Conservation (phyloP, 768 basidiomycete genomes). For the Suillus luteus region DNA sequence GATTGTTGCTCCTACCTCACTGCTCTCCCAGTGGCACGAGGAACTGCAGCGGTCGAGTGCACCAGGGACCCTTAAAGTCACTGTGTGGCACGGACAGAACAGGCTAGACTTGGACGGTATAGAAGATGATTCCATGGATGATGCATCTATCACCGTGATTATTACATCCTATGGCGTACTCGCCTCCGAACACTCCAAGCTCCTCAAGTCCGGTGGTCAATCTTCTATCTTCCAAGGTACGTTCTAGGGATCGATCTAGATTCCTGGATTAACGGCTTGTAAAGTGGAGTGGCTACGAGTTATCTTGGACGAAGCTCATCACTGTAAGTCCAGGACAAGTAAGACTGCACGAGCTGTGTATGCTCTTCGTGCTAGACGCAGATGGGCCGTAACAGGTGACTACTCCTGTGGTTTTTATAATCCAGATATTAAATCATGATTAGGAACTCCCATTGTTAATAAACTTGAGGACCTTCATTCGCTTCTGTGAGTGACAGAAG, state of each 20-base stretch:
- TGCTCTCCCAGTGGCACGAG: slow-evolving; percentile 91
- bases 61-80: slow-evolving; percentile 61
- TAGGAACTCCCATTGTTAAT: slow-evolving; percentile 94
- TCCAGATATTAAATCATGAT: neutral
- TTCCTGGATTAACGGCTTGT: slow-evolving; percentile 14
- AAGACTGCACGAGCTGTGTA: slow-evolving; percentile 89
- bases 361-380: slow-evolving; percentile 71
- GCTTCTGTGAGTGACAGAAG: slow-evolving; percentile 50
- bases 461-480: slow-evolving; percentile 90
- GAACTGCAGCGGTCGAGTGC: slow-evolving; percentile 87
- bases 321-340: slow-evolving; percentile 87
- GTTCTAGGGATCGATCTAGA: slow-evolving; percentile 19
- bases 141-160: slow-evolving; percentile 68
- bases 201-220: slow-evolving; percentile 50
- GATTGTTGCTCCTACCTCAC: slow-evolving; percentile 89
- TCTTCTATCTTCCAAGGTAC: slow-evolving; percentile 75
- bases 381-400: slow-evolving; percentile 89
- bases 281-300: slow-evolving; percentile 81
- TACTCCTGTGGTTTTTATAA: neutral
- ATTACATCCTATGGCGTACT: slow-evolving; percentile 92
- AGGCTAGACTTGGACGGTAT: slow-evolving; percentile 69
- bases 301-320: slow-evolving; percentile 92
- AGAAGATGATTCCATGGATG: slow-evolving; percentile 53
- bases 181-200: slow-evolving; percentile 82
- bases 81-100: slow-evolving; percentile 90